Evolutionary conservation across 306 rosid species (phyloP).

Genomic region (Vigna nakashimae): DNA sequence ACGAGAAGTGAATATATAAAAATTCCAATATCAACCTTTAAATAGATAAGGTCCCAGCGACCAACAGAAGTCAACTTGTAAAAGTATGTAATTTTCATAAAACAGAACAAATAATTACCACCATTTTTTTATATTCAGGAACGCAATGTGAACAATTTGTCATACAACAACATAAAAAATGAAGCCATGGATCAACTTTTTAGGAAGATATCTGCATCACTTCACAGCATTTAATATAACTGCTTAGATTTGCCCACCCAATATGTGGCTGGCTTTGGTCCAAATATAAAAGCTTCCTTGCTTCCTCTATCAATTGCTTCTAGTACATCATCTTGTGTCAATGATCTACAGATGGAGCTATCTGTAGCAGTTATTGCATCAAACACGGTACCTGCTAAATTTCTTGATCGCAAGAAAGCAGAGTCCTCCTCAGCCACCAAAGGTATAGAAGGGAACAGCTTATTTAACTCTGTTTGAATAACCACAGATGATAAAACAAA

Average conservation of each 20-base stretch:
- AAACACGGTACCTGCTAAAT: slow-evolving; percentile 67
- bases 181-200: slow-evolving; percentile 14
- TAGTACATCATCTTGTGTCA: slow-evolving; percentile 69
- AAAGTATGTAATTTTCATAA: slow-evolving; percentile 18
- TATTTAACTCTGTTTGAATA: slow-evolving; percentile 70
- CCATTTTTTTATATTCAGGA: slow-evolving; percentile 19
- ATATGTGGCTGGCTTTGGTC: slow-evolving; percentile 83
- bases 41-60: not conserved
- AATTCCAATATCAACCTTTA: slow-evolving; percentile 8
- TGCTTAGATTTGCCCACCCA: slow-evolving; percentile 68
- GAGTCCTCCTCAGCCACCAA: slow-evolving; percentile 98
- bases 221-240: slow-evolving; percentile 20
- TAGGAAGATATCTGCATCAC: slow-evolving; percentile 1
- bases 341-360: slow-evolving; percentile 48
- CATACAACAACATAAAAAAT: slow-evolving; percentile 30
- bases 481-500: slow-evolving; percentile 39
- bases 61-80: slow-evolving; percentile 21
- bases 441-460: slow-evolving; percentile 84
- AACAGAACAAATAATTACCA: not conserved
- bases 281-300: slow-evolving; percentile 65
- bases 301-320: slow-evolving; percentile 92
- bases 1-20: slow-evolving; percentile 29
- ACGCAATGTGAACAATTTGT: slow-evolving; percentile 21
- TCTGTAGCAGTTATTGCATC: slow-evolving; percentile 56
- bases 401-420: slow-evolving; percentile 64